Evolutionary conservation across 1,284 basidiomycete genomes (phyloP).

Genomic region (Abortiporus biennis): DNA sequence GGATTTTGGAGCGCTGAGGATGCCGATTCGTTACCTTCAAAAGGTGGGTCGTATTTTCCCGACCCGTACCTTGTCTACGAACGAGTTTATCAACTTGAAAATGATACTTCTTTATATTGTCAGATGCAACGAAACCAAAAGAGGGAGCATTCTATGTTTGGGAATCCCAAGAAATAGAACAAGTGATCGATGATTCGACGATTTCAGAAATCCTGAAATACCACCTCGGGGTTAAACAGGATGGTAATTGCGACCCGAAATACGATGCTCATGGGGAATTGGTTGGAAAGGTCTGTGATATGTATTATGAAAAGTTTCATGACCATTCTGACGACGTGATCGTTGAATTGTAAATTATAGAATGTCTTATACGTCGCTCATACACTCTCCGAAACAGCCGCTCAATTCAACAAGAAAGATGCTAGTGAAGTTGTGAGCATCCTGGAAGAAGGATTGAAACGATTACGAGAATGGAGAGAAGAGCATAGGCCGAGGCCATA

Average conservation of each 20-base stretch:
- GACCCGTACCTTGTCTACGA: too few relatives aligned
- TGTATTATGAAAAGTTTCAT: neutral
- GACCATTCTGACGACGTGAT: neutral
- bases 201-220: conserved; percentile 25
- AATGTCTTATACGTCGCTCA: conserved; percentile 22
- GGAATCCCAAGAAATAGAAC: conserved; percentile 27
- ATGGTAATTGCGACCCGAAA: conserved; percentile 34
- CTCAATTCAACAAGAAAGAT: conserved; percentile 13
- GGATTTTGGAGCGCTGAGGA: conserved; percentile 40
- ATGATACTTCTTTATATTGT: too few relatives aligned
- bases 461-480: conserved; percentile 28
- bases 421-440: conserved; percentile 21
- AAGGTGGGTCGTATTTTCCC: too few relatives aligned
- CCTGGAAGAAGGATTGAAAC: conserved; percentile 16
- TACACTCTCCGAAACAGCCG: conserved; percentile 17
- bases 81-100: too few relatives aligned
- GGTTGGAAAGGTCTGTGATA: conserved; percentile 20
- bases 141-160: conserved; percentile 43
- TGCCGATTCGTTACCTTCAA: conserved; percentile 32
- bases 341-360: conserved; percentile 8
- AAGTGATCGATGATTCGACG: conserved; percentile 25
- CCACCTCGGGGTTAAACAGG: conserved; percentile 30
- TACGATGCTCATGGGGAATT: conserved; percentile 37
- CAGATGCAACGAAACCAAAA: conserved; percentile 26
- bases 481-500: conserved; percentile 32